A percentile compares a stretch with the other conserved stretches of the same genome.
phyloP scores from a whole-genome alignment of 2,329 filamentous ascomycete genomes.

The Fusarium multiceps region DNA sequence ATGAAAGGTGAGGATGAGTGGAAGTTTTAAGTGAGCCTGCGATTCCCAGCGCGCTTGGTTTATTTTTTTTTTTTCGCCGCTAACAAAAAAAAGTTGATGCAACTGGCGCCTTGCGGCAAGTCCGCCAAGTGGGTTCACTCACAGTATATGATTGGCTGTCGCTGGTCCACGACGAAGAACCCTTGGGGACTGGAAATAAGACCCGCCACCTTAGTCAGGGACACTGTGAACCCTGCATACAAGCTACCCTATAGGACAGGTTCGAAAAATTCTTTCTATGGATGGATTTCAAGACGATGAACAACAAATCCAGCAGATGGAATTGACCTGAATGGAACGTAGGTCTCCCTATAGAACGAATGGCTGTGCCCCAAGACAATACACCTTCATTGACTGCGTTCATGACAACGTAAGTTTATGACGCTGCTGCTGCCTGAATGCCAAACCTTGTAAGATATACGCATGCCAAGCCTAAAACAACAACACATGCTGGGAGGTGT shows the following conservation, averaged over 20 bases:
- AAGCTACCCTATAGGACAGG: slow-evolving; percentile 4
- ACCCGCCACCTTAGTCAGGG: slow-evolving; percentile 29
- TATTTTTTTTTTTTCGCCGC: slow-evolving; percentile 47
- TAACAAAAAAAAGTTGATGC: slow-evolving; percentile 41
- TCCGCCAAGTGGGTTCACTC: slow-evolving; percentile 21
- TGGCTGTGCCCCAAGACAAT: no score
- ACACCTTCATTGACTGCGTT: not conserved
- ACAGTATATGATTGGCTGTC: not conserved
- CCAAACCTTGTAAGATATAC: not conserved
- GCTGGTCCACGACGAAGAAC: not conserved
- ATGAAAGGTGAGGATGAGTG: slow-evolving; percentile 42
- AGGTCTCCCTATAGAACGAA: not conserved
- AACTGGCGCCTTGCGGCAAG: slow-evolving; percentile 39
- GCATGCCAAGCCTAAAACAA: not conserved
- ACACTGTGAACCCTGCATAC: not conserved
- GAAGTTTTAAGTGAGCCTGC: slow-evolving; percentile 43
- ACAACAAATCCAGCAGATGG: not conserved
- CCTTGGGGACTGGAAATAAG: slow-evolving; percentile 18
- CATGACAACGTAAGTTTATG: not conserved
- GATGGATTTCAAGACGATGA: not conserved
- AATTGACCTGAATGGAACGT: not conserved
- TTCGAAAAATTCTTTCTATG: not conserved
- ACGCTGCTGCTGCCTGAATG: not conserved
- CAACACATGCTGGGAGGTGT: not conserved
- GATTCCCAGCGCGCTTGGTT: slow-evolving; percentile 39